Percentiles rank a stretch among this genome's conserved stretches.
phyloP scores from a whole-genome alignment of 1,139 yeast genomes.

The Kodamaea arcana region DNA sequence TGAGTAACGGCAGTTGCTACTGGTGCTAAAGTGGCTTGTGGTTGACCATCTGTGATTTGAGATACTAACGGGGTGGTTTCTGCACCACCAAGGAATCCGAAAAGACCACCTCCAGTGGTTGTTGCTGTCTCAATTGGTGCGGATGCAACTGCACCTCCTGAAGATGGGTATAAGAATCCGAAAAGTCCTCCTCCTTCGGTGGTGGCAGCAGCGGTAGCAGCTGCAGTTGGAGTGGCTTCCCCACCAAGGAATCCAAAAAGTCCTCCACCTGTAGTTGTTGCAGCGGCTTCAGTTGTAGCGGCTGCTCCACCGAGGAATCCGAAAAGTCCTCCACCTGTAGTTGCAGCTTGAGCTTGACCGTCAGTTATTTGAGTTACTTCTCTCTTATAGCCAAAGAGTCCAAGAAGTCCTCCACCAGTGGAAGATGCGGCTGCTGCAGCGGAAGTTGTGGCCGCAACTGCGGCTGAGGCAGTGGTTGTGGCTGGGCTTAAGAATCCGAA shows the following conservation, averaged over 20 bases:
- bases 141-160: constrained; percentile 12
- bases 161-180: not conserved
- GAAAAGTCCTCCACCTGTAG: not conserved
- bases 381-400: not conserved
- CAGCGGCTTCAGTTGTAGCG: not conserved
- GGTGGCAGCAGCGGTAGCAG: constrained; percentile 19
- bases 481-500: not conserved
- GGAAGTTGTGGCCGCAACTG: not conserved
- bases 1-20: constrained; percentile 24
- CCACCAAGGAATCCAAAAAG: not conserved
- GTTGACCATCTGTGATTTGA: constrained; percentile 17
- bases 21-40: constrained; percentile 12
- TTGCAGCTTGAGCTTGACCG: not conserved
- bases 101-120: constrained; percentile 16
- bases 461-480: constrained; percentile 1
- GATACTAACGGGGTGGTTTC: constrained; percentile 14
- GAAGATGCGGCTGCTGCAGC: constrained; percentile 16
- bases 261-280: not conserved
- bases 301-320: not conserved
- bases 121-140: constrained; percentile 14
- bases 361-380: not conserved
- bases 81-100: constrained; percentile 18
- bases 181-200: not conserved
- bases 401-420: constrained; percentile 10
- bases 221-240: not conserved